Percentiles rank a stretch among this genome's conserved stretches.
Evolutionary conservation across 2,329 filamentous ascomycete species (phyloP).

Genomic region (Talaromyces sp.): DNA sequence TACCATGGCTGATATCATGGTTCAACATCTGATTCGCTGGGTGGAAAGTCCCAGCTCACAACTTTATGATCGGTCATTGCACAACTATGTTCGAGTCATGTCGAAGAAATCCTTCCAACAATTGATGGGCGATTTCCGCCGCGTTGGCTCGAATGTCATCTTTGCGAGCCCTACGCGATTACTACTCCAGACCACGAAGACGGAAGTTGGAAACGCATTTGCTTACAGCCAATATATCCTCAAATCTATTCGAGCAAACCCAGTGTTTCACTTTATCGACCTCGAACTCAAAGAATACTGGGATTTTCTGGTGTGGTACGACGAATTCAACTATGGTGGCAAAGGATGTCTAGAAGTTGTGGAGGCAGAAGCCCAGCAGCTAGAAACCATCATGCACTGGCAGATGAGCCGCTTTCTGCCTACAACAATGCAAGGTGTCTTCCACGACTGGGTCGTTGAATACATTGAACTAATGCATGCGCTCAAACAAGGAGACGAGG

Average conservation of each 20-base stretch:
- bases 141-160: conserved; percentile 92
- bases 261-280: conserved; percentile 94
- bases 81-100: conserved; percentile 99
- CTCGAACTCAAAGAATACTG: conserved; percentile 98
- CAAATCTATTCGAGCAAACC: conserved; percentile 93
- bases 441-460: conserved; percentile 89
- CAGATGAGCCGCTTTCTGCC: conserved; percentile 90
- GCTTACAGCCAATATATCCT: conserved; percentile 97
- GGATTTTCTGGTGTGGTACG: conserved; percentile 99
- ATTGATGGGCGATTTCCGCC: conserved; percentile 91
- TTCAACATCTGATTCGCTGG: conserved; percentile 96
- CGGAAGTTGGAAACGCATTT: conserved; percentile 92
- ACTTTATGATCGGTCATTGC: conserved; percentile 87
- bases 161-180: conserved; percentile 87
- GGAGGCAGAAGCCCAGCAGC: conserved; percentile 67
- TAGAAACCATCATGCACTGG: conserved; percentile 98
- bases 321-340: conserved; percentile 97
- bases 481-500: conserved; percentile 62
- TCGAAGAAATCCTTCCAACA: conserved; percentile 95
- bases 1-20: conserved; percentile 94
- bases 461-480: conserved; percentile 93
- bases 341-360: conserved; percentile 82
- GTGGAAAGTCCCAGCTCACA: conserved; percentile 90
- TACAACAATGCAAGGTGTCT: conserved; percentile 69
- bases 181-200: conserved; percentile 90